Evolutionary conservation across 2,329 filamentous ascomycete species (phyloP), one percentile per base, ranked within the genome.

Genomic region (Tolypocladium album): DNA sequence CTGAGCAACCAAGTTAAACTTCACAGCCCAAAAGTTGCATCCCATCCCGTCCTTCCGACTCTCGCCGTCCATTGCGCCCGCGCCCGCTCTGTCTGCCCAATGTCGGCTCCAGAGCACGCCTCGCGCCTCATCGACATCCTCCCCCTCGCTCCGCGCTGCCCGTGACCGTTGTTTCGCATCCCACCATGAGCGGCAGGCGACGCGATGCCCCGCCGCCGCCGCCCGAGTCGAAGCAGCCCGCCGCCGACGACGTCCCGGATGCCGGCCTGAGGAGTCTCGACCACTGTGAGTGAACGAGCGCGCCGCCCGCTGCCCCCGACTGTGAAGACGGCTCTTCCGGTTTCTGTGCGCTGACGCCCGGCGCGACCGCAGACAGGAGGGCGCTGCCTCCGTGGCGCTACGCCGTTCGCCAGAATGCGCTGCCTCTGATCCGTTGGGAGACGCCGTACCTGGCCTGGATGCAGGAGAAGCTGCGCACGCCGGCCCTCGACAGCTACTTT

Each of bases 401-500:
- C 77, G 78, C 79, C 63, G 76, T 96, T 66, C 90, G 94, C 72
- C 88, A 96, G 73, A 79, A 79, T 67, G 80, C 93, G 61, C 86
- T 99, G 61, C 93, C 93, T 63, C 81, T 97, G 61, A 86, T 97
- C 60, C 87, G 94, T 72, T 92, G 88, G 88, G 94, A 99, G 78
- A 99, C 94, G 38, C 93, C 92, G 1, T 94, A 96, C 74, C 86
- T 99, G 22, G 93, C 93, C 60, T 88, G 84, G 77, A 78, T 96
- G 70, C 94, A 99, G 80, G 82, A 87, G 66, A 85, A 80, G 71
- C 75, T 93, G 71, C 89, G 93, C 69, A 88, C 90, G 24, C 90
- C 91, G 0, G 83, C 89, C 11, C 86, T 97, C 68, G 94, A 99
- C 75, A 90, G 90, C 63, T 99, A 97, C 78, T 99, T 99, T 75